Conservation (phyloP, 768 basidiomycete species). For the Trametes maxima region DNA sequence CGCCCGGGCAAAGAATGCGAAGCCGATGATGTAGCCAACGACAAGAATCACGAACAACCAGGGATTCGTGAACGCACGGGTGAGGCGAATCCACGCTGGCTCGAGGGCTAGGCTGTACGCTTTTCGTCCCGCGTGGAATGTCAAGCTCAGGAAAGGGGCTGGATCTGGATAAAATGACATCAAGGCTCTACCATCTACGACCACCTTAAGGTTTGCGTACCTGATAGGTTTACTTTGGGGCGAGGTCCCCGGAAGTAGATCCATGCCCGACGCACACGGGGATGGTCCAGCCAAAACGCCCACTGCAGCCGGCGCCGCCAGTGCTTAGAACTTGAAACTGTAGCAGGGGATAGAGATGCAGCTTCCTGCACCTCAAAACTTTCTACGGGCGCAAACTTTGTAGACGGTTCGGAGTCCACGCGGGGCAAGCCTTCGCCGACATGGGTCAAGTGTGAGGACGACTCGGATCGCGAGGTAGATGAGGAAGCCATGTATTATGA, state of each 20-base stretch:
- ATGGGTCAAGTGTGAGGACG: constrained; percentile 20
- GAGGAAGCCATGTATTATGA: constrained; percentile 20
- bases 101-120: constrained; percentile 46
- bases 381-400: constrained; percentile 11
- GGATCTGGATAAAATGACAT: constrained; percentile 44
- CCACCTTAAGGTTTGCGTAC: constrained; percentile 33
- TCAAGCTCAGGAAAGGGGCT: constrained; percentile 55
- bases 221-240: constrained; percentile 55
- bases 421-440: constrained; percentile 9
- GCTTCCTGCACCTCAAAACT: constrained; percentile 22
- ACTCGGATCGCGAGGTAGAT: constrained; percentile 12
- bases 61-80: constrained; percentile 51
- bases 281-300: constrained; percentile 20
- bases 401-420: background rate
- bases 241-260: constrained; percentile 61
- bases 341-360: background rate
- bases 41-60: constrained; percentile 59
- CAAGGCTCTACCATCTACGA: constrained; percentile 3
- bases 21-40: constrained; percentile 65
- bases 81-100: constrained; percentile 50
- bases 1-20: constrained; percentile 72
- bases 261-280: constrained; percentile 26
- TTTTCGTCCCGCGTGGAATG: constrained; percentile 36
- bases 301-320: constrained; percentile 7
- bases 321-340: background rate